A percentile compares a stretch with the other conserved stretches of the same genome.
Evolutionary conservation across 257 asterid genomes (phyloP).

Genomic region (Solanum chiquidenum): DNA sequence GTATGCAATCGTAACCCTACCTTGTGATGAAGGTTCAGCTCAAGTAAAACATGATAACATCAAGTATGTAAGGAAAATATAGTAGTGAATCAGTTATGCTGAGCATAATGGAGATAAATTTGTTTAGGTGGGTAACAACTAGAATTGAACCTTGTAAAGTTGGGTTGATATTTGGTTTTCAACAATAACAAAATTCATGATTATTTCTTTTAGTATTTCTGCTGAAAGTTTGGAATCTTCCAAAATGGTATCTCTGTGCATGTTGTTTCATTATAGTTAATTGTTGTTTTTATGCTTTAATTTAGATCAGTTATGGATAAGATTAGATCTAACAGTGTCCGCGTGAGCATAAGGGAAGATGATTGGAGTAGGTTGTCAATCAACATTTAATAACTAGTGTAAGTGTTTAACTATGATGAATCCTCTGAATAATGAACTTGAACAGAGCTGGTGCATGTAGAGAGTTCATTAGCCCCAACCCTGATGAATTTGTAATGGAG

Average conservation of each 20-base stretch:
- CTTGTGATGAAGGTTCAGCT: neutral
- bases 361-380: neutral
- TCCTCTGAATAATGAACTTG: neutral
- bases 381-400: neutral
- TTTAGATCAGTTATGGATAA: neutral
- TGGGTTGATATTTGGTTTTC: neutral
- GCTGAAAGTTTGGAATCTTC: neutral
- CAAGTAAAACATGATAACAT: neutral
- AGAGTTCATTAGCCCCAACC: neutral
- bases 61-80: neutral
- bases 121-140: neutral
- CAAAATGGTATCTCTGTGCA: neutral
- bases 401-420: neutral
- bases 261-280: neutral
- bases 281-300: neutral
- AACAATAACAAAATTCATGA: neutral
- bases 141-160: neutral
- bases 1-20: neutral
- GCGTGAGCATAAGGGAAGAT: neutral
- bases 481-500: neutral
- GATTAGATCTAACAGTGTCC: neutral
- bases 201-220: neutral
- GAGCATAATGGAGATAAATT: neutral
- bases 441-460: neutral
- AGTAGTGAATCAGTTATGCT: neutral